phyloP scores from a whole-genome alignment of 352 stramenopile species.

The Pythium sp. region DNA sequence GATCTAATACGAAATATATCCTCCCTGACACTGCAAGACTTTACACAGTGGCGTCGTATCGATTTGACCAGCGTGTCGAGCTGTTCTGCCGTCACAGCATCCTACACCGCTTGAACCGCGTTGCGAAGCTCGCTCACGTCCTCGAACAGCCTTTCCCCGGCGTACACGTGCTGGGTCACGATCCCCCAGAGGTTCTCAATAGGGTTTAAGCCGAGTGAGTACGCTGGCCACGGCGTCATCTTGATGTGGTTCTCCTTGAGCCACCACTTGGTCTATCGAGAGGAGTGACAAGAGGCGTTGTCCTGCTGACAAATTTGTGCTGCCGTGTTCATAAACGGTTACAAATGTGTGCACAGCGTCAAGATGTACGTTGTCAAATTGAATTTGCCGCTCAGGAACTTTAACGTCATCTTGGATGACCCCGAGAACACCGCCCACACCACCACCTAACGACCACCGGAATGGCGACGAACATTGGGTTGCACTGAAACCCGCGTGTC shows the following conservation, averaged over 20 bases:
- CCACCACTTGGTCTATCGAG: neutral
- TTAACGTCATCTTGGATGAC: no score
- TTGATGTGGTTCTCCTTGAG: neutral
- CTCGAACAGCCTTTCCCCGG: neutral
- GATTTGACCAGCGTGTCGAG: neutral
- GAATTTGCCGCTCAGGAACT: no score
- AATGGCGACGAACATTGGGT: neutral
- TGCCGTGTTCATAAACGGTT: no score
- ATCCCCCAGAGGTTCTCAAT: neutral
- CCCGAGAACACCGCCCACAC: neutral
- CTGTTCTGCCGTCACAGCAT: neutral
- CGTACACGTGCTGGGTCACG: neutral
- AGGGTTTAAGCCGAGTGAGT: neutral
- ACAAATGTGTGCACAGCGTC: no score
- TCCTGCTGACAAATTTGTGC: neutral
- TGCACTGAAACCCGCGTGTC: neutral
- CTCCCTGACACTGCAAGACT: no score
- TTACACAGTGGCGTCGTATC: no score
- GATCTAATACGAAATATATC: no score
- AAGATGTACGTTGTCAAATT: no score
- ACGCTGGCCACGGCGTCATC: neutral
- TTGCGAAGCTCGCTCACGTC: constrained; percentile 3
- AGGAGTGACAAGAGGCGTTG: neutral
- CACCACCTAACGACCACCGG: neutral
- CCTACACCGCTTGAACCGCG: neutral